phyloP scores from a whole-genome alignment of 2,329 filamentous ascomycete species.

The Mollisia scopiformis region DNA sequence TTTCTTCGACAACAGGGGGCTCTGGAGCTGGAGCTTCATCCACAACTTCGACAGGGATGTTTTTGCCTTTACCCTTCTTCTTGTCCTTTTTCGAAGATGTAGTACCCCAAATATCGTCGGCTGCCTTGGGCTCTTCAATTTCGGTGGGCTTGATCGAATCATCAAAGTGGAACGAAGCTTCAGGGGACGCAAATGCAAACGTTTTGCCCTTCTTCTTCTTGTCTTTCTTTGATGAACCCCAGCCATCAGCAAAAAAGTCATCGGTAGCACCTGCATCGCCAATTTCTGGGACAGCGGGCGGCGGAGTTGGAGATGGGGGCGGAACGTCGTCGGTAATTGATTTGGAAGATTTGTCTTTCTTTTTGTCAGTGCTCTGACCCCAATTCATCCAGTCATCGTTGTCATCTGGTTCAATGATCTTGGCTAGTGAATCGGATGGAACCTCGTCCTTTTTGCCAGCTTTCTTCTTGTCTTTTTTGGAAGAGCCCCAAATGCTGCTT shows the following conservation, averaged over 20 bases:
- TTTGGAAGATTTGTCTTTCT: conserved; percentile 31
- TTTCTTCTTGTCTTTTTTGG: conserved; percentile 47
- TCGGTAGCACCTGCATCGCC: conserved; percentile 36
- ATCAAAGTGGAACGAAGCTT: conserved; percentile 26
- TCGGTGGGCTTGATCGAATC: conserved; percentile 46
- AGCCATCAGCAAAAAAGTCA: conserved; percentile 34
- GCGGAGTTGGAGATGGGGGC: conserved; percentile 32
- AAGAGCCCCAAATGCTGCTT: conserved; percentile 35
- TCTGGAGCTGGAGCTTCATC: conserved; percentile 48
- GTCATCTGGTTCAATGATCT: conserved; percentile 29
- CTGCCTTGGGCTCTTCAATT: conserved; percentile 51
- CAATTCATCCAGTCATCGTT: conserved; percentile 35
- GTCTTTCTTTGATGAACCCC: conserved; percentile 32
- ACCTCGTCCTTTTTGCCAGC: conserved; percentile 33
- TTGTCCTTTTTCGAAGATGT: conserved; percentile 41
- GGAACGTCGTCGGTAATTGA: conserved; percentile 39
- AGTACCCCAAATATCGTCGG: conserved; percentile 39
- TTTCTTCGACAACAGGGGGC: conserved; percentile 47
- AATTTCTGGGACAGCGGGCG: conserved; percentile 36
- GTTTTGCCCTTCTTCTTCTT: conserved; percentile 33
- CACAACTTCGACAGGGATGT: conserved; percentile 50
- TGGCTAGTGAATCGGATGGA: conserved; percentile 21
- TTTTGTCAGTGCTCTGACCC: conserved; percentile 34
- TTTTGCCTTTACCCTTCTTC: conserved; percentile 56
- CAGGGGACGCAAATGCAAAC: conserved; percentile 21